Base-by-base conservation (phyloP, 371 early-diverging fungal genomes). In the Amoeboaphelidium occidentale region DNA sequence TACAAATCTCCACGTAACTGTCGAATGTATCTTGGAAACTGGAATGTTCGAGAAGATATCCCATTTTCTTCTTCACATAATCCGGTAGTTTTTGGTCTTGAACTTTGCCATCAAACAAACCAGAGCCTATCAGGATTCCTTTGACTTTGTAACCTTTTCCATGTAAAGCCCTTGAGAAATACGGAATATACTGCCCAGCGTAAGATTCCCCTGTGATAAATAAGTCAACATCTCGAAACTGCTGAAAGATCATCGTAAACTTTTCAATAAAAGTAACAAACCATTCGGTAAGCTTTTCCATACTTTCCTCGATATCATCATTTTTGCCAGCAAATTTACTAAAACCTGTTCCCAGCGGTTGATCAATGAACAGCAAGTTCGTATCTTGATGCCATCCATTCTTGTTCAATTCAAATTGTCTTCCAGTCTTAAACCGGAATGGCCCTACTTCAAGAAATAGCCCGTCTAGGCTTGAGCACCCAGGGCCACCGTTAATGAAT, bases 401-500 rank as follows among this genome's bases (percentile, higher is more conserved):
- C 13, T 47, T 13, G 41, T 58, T 54, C 23, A 62, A 55, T 2
- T 49, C 51, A 10, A 74, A 53, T 10, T 51, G 60, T 51, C 60
- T 45, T 24, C 63, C 55, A 4, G 25, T 50, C 17, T 27, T 55
- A 12, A 72, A 43, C 0, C 50, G 51, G 3, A 70, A 44, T 3
- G 73, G 73, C 0, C 74, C 73, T 47, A 63, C 63, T 56, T 73
- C 68, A 43, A 63, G 52, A 47, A 75, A 74, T 45, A 75, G 63
- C 3, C 74, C 78, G 46, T 73, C 71, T 69, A 73, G 68, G 39
- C 69, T 67, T 43, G 60, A 58, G 25, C 68, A 67, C 12, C 75
- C 78, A 3, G 78, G 78, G 2, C 78, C 78, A 28, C 78, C 77
- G 58, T 76, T n/a, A n/a, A n/a, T n/a, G n/a, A n/a, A n/a, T n/a